Evolutionary conservation across 2,329 filamentous ascomycete species (phyloP), one percentile per base, ranked within the genome.

Genomic region (Penicillium griseofulvum): DNA sequence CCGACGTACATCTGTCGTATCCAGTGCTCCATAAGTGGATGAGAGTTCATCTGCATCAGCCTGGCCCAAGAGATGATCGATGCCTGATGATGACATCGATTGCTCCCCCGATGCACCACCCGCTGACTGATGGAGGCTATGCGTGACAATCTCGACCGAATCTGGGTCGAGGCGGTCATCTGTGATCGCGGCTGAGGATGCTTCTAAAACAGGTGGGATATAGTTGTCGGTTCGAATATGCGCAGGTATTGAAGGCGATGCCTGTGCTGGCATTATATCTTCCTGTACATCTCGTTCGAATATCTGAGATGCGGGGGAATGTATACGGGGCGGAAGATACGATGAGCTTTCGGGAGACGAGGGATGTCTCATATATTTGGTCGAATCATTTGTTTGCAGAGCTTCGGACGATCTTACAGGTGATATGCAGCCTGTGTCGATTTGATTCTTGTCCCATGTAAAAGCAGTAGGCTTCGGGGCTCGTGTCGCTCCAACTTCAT

Each of bases 281-380:
- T 97, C 92, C 74, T 97, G 93, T 24, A 97, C 93, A 71, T 92
- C 90, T 67, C 93, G 89, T 78, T 97, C 93, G 70, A 97, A 97
- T 66, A 97, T 97, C 65, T 83, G 84, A 19, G 83, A 84, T 0
- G 91, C 89, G 14, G 92, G 90, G 19, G 91, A 96, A 50, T 87
- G 84, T 42, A 92, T 75, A 46, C 88, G 83, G 5, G 91, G 88
- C 9, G 91, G 82, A 12, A 87, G 87, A 64, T 80, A 80, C 42
- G 90, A 75, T 49, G 83, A 84, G 54, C 85, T 83, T 56, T 77
- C 80, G 4, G 89, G 89, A 3, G 89, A 91, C 0, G 85, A 78
- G 14, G 86, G 83, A 11, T 80, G 71, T 44, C 63, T 68, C 55
- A 58, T 73, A 60, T 51, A 62, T 64, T 29, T 50, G 11, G 29